Percentiles rank a stretch among this genome's conserved stretches.
Conservation (phyloP, 495 filamentous ascomycete genomes). For the Podospora anserina region DNA sequence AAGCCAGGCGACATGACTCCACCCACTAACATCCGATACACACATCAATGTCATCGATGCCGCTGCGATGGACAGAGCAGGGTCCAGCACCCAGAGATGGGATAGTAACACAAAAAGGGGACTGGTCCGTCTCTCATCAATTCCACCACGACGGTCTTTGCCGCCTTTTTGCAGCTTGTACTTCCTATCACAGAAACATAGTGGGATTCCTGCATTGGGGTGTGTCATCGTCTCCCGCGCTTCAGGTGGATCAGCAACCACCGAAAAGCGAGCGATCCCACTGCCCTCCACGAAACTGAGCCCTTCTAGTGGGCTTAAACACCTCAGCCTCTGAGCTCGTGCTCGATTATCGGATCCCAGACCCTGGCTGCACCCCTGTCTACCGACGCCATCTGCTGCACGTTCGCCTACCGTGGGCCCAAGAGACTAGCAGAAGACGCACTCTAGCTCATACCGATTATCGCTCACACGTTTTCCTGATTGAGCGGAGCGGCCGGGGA, state of each 20-base stretch:
- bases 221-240: conserved; percentile 30
- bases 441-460: neutral
- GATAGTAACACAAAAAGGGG: neutral
- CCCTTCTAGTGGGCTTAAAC: neutral
- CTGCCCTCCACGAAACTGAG: neutral
- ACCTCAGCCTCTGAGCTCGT: conserved; percentile 8
- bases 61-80: neutral
- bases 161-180: conserved; percentile 16
- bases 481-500: neutral
- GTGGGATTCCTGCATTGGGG: conserved; percentile 16
- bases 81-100: neutral
- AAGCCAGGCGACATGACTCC: neutral
- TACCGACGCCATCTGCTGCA: conserved; percentile 1
- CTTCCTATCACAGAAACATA: neutral
- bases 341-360: conserved; percentile 13
- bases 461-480: neutral
- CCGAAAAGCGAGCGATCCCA: too few relatives aligned
- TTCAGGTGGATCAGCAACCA: conserved; percentile 9
- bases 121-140: neutral
- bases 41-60: neutral
- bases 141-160: conserved; percentile 15
- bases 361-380: conserved; percentile 13
- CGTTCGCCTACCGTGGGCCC: conserved; percentile 1
- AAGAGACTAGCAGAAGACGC: neutral
- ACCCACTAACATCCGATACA: neutral